Conservation (phyloP, 371 early-diverging fungal genomes). For the Mortierella sp. region DNA sequence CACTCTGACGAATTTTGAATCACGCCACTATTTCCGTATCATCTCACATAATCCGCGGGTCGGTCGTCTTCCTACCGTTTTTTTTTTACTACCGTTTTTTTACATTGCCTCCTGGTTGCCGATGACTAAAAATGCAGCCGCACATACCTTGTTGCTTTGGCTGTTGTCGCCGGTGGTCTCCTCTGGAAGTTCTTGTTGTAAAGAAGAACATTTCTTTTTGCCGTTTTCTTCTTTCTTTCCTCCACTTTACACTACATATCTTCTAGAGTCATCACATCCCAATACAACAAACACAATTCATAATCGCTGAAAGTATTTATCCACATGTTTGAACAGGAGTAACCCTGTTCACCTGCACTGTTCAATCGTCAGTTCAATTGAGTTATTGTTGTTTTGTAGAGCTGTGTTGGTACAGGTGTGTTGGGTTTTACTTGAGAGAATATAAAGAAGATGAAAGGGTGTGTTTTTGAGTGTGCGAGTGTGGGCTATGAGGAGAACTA, state of each 20-base stretch:
- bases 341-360: too few species aligned
- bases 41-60: background rate
- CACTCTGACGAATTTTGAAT: background rate
- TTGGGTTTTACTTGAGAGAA: background rate
- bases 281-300: background rate
- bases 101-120: background rate
- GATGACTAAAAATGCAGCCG: constrained; percentile 17
- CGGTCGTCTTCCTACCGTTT: background rate
- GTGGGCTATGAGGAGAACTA: constrained; percentile 20
- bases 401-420: background rate
- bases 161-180: constrained; percentile 35
- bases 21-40: constrained; percentile 10
- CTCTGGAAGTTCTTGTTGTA: constrained; percentile 51
- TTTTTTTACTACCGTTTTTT: too few species aligned
- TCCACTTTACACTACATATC: background rate
- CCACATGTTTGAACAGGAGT: background rate
- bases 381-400: too few species aligned
- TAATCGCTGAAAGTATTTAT: background rate
- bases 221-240: background rate
- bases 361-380: background rate
- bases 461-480: background rate
- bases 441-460: background rate
- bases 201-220: constrained; percentile 1
- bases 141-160: constrained; percentile 29
- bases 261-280: constrained; percentile 2